phyloP scores from a whole-genome alignment of 73 alveolate genomes.

The Paramecium primaurelia region DNA sequence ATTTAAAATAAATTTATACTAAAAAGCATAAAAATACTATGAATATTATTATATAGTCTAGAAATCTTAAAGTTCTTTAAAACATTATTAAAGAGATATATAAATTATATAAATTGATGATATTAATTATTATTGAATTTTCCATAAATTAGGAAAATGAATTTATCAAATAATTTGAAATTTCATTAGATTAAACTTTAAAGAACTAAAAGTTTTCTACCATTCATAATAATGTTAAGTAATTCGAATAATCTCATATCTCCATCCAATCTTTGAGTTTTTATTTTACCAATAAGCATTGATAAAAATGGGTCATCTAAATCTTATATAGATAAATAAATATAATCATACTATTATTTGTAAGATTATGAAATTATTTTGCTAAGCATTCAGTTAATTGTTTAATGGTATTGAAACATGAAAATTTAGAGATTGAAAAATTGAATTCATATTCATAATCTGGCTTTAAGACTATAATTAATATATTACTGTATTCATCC shows the following conservation, averaged over 20 bases:
- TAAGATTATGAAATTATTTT: not conserved
- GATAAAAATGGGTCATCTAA: not conserved
- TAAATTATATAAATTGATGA: not conserved
- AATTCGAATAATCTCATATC: slow-evolving; percentile 30
- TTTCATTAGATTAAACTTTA: not conserved
- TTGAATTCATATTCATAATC: slow-evolving; percentile 14
- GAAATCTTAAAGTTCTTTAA: not conserved
- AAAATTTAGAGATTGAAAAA: not conserved
- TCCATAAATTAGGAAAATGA: not conserved
- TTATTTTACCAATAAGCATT: not conserved
- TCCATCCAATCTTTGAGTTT: not conserved
- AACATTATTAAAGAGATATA: no score
- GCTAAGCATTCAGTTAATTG: not conserved
- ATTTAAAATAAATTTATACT: no score
- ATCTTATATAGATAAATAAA: not conserved
- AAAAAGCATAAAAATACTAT: no score
- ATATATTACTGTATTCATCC: not conserved
- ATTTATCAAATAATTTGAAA: not conserved
- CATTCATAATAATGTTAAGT: not conserved
- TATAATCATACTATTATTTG: not conserved
- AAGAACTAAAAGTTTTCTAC: not conserved
- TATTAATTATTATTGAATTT: not conserved
- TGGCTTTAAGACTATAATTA: not conserved
- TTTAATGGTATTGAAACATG: not conserved
- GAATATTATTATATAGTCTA: no score